Evolutionary conservation across 164 flowering plant genomes (phyloP), one percentile per base, ranked within the genome.

Genomic region (Platanus orientalis): DNA sequence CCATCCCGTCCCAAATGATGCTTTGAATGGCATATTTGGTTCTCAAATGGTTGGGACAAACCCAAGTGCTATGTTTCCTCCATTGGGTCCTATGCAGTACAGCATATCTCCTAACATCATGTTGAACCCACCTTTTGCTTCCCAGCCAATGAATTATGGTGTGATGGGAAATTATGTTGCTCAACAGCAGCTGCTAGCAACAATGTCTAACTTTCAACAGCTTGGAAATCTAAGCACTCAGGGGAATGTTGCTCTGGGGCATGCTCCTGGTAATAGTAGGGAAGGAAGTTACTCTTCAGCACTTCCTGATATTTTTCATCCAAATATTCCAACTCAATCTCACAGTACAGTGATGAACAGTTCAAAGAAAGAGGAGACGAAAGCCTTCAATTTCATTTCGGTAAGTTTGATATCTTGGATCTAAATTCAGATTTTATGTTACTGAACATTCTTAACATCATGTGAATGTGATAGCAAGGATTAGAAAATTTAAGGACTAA

Each of bases 351-450:
- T 68, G 54, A 63, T 81, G 81, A 83, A 70, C 63, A 80, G 62
- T 73, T 72, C 91, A 34, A 88, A 84, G 83, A 89, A 84, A 78
- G 96, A 91, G 75, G 97, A 91, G 1, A 86, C 91, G 1, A 87
- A 72, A 78, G 97, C 98, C 25, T 94, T 94, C 69, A 97, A 94
- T 69, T 94, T 94, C n/a, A n/a, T n/a, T n/a, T n/a, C n/a, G n/a
- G n/a, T n/a, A n/a, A n/a, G n/a, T n/a, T n/a, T n/a, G n/a, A n/a
- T n/a, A n/a, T n/a, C 28, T 66, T 60, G 42, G 1, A 24, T 34
- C 16, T 54, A 19, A 24, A 12, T 52, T 11, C 24, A 20, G 12
- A n/a, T n/a, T n/a, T n/a, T 1, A 1, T 28, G 14, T n/a, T n/a
- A 21, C 21, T 9, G 39, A 17, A 10, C n/a, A 23, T 1, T 25